These are phyloP conservation scores for Sporothrix dimorphospora DNA, from an alignment of 2,329 filamentous ascomycete species.

Conservation along the genomic window DNA sequence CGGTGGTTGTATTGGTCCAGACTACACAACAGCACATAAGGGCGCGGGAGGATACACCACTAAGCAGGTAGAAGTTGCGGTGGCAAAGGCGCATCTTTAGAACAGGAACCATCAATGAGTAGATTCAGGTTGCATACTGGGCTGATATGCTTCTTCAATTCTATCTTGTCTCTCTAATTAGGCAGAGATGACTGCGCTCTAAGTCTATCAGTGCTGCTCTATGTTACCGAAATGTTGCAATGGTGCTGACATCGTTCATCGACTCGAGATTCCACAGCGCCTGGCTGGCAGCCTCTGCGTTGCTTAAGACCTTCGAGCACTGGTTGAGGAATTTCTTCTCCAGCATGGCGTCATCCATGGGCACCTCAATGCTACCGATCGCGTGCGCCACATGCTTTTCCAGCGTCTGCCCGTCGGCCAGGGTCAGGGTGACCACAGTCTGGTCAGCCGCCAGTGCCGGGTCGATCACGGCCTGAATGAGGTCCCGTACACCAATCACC, in stretches of 20 bases:
- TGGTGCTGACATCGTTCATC: not conserved
- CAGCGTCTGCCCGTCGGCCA: constrained; percentile 13
- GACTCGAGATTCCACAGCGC: not conserved
- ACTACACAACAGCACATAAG: too few species aligned
- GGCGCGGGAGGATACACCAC: too few species aligned
- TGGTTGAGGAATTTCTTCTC: constrained; percentile 27
- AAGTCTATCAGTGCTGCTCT: too few species aligned
- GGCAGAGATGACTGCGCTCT: too few species aligned
- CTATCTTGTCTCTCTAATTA: too few species aligned
- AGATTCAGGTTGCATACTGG: too few species aligned
- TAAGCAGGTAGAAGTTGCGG: too few species aligned
- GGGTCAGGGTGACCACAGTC: constrained; percentile 14
- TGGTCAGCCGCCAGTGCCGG: constrained; percentile 11
- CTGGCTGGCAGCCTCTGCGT: not conserved
- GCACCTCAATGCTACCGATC: constrained; percentile 23
- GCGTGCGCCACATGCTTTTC: constrained; percentile 23
- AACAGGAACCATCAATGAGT: too few species aligned
- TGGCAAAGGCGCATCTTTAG: too few species aligned
- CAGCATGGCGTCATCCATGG: constrained; percentile 26
- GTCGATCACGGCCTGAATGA: constrained; percentile 39
- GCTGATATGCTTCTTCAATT: too few species aligned
- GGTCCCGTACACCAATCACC: constrained; percentile 49
- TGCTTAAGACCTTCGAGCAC: not conserved
- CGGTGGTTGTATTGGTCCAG: too few species aligned
- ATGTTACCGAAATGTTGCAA: not conserved